Evolutionary conservation across 768 basidiomycete genomes (phyloP), one percentile per base, ranked within the genome.

Genomic region (Xanthoconium purpureum): DNA sequence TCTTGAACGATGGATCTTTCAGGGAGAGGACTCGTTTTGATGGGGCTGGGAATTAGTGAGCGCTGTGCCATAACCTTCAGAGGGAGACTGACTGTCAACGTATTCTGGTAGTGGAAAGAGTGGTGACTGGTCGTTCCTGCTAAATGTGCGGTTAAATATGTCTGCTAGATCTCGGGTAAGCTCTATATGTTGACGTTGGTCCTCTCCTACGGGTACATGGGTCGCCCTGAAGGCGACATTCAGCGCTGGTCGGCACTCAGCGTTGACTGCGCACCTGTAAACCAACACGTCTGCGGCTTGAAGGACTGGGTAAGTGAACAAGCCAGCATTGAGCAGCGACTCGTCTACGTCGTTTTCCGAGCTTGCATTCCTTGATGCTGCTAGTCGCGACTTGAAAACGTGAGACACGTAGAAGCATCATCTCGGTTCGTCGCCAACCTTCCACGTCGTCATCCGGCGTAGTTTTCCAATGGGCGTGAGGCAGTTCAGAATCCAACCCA

Each of bases 371-470:
- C 88, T 78, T 10, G 85, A 81, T 11, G 82, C 79, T 12, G 87
- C 89, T 5, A 95, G 74, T 56, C 89, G 84, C 11, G 88, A 82
- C 92, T 94, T 64, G 13, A 48, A 35, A 17, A 11, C 5, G 18
- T 64, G 47, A 58, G 54, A 28, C 20, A 18, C 18, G 36, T 11
- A 7, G 18, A 33, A 13, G 36, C 15, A n/a, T 45, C 8, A 35
- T 10, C 30, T 24, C 11, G 12, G 28, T 4, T 24, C 12, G 35
- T 11, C 15, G 57, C 75, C 30, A 56, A 90, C 93, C 83, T 98
- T 98, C 94, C 95, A 98, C 0, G 92, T 94, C 5, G 94, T 98
- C 96, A 98, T 97, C 42, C 94, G 74, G 39, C 85, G 83, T 11
- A 98, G 74, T 62, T 84, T 85, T 11, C 93, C 92, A 20, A 95